These are phyloP conservation scores for Hippophae tibetana DNA, from an alignment of 306 rosid species.

Conservation along the genomic window DNA sequence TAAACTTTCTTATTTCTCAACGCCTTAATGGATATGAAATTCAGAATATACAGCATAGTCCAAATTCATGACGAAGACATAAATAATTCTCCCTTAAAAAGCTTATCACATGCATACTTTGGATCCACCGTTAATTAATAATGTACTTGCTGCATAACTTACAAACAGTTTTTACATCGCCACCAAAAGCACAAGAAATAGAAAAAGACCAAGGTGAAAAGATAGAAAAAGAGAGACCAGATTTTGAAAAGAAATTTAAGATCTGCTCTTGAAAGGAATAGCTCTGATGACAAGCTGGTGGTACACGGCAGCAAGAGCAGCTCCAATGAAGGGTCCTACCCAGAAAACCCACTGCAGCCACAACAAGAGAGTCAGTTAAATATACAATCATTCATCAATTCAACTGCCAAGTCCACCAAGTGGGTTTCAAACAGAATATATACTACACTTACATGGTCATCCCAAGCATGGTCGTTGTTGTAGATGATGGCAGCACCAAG, in stretches of 20 bases:
- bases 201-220: not conserved
- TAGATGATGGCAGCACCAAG: slow-evolving; percentile 85
- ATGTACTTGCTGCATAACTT: too few species aligned
- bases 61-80: too few species aligned
- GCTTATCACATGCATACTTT: too few species aligned
- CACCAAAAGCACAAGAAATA: too few species aligned
- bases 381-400: slow-evolving; percentile 4
- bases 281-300: slow-evolving; percentile 80
- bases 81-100: too few species aligned
- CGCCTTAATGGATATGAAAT: too few species aligned
- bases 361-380: not conserved
- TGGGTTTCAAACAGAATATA: not conserved
- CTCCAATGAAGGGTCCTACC: slow-evolving; percentile 87
- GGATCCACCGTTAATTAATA: too few species aligned
- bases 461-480: slow-evolving; percentile 70
- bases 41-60: too few species aligned
- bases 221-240: not conserved
- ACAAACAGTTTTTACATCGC: too few species aligned
- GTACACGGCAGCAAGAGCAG: slow-evolving; percentile 75
- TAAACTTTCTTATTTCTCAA: too few species aligned
- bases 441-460: slow-evolving; percentile 58
- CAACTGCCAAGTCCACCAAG: too few species aligned
- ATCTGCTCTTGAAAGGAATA: slow-evolving; percentile 69
- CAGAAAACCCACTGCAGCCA: slow-evolving; percentile 82
- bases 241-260: slow-evolving; percentile 10